Evolutionary conservation across 768 basidiomycete species (phyloP).

Genomic region (Lentinus brumalis): DNA sequence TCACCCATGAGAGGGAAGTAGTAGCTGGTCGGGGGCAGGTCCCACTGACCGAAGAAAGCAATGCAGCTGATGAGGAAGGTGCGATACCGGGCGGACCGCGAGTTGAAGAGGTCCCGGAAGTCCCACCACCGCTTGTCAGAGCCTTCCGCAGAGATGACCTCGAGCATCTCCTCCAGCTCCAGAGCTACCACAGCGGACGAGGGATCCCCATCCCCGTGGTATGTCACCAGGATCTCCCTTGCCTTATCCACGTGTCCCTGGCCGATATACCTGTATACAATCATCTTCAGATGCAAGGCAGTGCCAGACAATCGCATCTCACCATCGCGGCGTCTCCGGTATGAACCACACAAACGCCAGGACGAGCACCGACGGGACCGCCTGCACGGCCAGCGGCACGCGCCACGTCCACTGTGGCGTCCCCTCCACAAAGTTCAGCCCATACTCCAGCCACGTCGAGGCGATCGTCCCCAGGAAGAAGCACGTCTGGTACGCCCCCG

Average conservation of each 20-base stretch:
- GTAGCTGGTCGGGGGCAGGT: slow-evolving; percentile 32
- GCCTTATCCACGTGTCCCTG: slow-evolving; percentile 67
- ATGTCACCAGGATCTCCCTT: slow-evolving; percentile 58
- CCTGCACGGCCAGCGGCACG: slow-evolving; percentile 65
- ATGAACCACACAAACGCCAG: slow-evolving; percentile 55
- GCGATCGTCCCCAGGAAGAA: slow-evolving; percentile 24
- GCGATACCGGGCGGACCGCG: slow-evolving; percentile 21
- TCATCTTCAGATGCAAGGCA: neutral
- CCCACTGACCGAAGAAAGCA: slow-evolving; percentile 58
- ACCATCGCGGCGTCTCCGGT: slow-evolving; percentile 70
- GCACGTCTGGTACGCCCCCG: slow-evolving; percentile 43
- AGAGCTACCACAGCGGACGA: slow-evolving; percentile 54
- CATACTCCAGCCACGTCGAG: slow-evolving; percentile 38
- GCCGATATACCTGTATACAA: slow-evolving; percentile 23
- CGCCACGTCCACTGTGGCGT: slow-evolving; percentile 59
- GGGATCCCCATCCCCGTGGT: slow-evolving; percentile 68
- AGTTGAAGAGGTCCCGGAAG: slow-evolving; percentile 22
- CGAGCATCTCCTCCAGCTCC: slow-evolving; percentile 29
- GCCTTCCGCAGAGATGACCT: slow-evolving; percentile 65
- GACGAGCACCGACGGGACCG: slow-evolving; percentile 57
- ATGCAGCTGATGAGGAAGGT: slow-evolving; percentile 32
- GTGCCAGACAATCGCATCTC: slow-evolving; percentile 43
- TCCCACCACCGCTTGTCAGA: slow-evolving; percentile 46
- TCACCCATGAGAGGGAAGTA: slow-evolving; percentile 33
- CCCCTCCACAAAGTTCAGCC: slow-evolving; percentile 45